phyloP scores from a whole-genome alignment of 331 rosid genomes.

The Arachis monticola region DNA sequence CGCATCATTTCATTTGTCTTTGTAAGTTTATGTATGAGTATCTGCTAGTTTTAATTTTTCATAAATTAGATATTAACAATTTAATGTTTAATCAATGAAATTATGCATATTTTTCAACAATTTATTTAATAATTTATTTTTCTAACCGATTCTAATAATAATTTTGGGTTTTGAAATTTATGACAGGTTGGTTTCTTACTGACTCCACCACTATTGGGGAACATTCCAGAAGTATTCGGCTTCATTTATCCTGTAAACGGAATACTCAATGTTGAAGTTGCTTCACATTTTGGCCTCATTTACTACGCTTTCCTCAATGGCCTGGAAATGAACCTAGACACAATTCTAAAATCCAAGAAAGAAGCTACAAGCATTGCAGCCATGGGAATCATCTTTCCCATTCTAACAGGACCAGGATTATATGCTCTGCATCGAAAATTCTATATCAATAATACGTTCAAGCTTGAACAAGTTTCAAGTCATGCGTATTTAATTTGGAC shows the following conservation, averaged over 20 bases:
- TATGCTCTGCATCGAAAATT: not conserved
- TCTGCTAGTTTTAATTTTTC: no score
- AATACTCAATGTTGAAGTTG: constrained; percentile 45
- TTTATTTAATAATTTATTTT: no score
- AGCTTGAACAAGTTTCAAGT: not conserved
- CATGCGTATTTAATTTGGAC: constrained; percentile 47
- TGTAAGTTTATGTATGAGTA: constrained; percentile 41
- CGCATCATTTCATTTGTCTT: constrained; percentile 53
- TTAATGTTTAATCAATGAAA: no score
- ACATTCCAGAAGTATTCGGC: not conserved
- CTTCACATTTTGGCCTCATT: constrained; percentile 53
- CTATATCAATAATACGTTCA: not conserved
- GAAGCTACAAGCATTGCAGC: constrained; percentile 53
- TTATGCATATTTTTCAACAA: no score
- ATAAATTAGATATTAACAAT: no score
- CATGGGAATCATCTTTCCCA: constrained; percentile 55
- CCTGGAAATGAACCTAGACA: constrained; percentile 58
- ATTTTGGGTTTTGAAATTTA: no score
- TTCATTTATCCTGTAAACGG: constrained; percentile 35
- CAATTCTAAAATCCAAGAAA: constrained; percentile 46
- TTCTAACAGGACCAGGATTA: constrained; percentile 37
- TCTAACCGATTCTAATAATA: no score
- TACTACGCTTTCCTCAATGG: constrained; percentile 65
- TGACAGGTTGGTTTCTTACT: constrained; percentile 57
- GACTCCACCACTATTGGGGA: constrained; percentile 46